Percentiles rank a stretch among this genome's conserved stretches.
phyloP scores from a whole-genome alignment of 1,284 basidiomycete genomes.

The Tilletia caries region DNA sequence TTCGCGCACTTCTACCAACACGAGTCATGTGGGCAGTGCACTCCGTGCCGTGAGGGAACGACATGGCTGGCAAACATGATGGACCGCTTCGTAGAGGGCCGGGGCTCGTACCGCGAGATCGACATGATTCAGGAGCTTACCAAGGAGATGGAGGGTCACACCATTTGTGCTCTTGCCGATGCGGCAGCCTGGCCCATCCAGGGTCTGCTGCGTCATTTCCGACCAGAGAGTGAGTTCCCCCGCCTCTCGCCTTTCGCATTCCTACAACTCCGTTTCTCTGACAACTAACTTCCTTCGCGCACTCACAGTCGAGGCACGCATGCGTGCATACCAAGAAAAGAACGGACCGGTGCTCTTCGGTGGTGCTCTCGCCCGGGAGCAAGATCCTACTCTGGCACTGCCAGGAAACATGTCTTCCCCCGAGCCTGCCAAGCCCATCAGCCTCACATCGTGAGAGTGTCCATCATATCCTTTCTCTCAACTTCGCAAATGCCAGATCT shows the following conservation, averaged over 20 bases:
- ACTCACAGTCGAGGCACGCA: constrained; percentile 71
- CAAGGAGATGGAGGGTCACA: constrained; percentile 86
- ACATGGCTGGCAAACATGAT: constrained; percentile 54
- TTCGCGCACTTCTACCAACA: constrained; percentile 74
- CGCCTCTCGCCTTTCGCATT: background rate
- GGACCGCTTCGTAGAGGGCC: constrained; percentile 70
- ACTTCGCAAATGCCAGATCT: too few species aligned
- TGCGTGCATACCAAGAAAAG: constrained; percentile 71
- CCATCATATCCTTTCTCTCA: background rate
- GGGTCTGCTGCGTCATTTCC: constrained; percentile 90
- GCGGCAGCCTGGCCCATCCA: constrained; percentile 99
- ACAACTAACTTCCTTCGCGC: background rate
- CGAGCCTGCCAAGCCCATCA: constrained; percentile 13
- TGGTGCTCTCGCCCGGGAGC: constrained; percentile 70
- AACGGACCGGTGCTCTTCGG: constrained; percentile 87
- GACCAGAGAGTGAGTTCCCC: constrained; percentile 53
- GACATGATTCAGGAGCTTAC: constrained; percentile 66
- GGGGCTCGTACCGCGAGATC: constrained; percentile 86
- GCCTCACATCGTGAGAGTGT: background rate
- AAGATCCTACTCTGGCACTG: constrained; percentile 70
- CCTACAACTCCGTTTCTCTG: too few species aligned
- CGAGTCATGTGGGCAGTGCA: constrained; percentile 97
- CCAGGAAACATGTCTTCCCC: constrained; percentile 70
- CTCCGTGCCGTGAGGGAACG: constrained; percentile 83
- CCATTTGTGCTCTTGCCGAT: constrained; percentile 91